A percentile compares a stretch with the other conserved stretches of the same genome.
Evolutionary conservation across 2,329 filamentous ascomycete species (phyloP).

Genomic region (Fusarium heterosporum): DNA sequence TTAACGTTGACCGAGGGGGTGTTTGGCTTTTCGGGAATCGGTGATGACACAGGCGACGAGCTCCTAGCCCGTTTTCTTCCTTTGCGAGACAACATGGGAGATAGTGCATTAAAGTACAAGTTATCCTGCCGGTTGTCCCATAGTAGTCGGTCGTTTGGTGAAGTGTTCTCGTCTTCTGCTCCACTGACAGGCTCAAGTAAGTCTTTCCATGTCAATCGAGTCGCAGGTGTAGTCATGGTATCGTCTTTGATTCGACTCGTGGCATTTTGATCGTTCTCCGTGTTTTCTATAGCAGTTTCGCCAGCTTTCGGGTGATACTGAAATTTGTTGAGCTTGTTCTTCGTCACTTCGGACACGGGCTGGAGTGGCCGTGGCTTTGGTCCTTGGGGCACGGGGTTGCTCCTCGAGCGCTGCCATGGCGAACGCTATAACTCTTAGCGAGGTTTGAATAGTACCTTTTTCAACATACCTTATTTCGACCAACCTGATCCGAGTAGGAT

Average conservation of each 20-base stretch:
- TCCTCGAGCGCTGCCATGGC: conserved; percentile 67
- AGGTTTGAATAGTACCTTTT: conserved; percentile 5
- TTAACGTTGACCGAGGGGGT: conserved; percentile 67
- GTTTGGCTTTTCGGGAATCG: conserved; percentile 60
- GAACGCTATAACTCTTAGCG: conserved; percentile 51
- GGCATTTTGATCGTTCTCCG: conserved; percentile 26
- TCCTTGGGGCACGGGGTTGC: conserved; percentile 58
- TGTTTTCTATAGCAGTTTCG: conserved; percentile 29
- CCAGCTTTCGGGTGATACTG: conserved; percentile 51
- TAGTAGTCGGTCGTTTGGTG: conserved; percentile 70
- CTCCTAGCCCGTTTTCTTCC: conserved; percentile 77
- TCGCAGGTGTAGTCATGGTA: conserved; percentile 59
- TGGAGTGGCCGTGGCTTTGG: conserved; percentile 55
- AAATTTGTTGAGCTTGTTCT: conserved; percentile 71
- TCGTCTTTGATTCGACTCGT: conserved; percentile 39
- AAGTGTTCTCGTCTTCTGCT: conserved; percentile 61
- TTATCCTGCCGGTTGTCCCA: conserved; percentile 67
- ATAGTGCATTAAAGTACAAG: conserved; percentile 56
- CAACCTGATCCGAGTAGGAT: conserved; percentile 55
- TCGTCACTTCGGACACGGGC: conserved; percentile 68
- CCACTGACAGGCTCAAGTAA: conserved; percentile 61
- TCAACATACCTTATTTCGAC: conserved; percentile 50
- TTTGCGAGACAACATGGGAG: conserved; percentile 62
- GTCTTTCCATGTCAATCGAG: conserved; percentile 68
- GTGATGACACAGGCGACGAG: conserved; percentile 79